Percentiles rank a stretch among this genome's conserved stretches.
phyloP scores from a whole-genome alignment of 306 rosid genomes.

The Hippophae tibetana region DNA sequence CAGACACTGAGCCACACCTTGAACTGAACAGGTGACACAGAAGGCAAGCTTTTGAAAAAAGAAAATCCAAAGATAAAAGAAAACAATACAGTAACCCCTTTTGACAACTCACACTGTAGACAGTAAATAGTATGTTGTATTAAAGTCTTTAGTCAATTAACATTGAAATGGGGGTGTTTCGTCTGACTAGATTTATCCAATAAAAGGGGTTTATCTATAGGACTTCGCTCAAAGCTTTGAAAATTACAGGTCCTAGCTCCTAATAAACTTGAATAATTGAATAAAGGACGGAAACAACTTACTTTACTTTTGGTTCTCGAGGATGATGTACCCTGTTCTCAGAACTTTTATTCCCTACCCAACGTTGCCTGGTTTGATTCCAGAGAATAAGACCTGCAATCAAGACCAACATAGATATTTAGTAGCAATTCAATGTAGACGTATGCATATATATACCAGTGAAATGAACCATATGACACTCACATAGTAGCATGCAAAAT shows the following conservation, averaged over 20 bases:
- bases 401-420: slow-evolving; percentile 9
- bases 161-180: background rate
- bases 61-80: no score
- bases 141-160: background rate
- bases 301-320: slow-evolving; percentile 82
- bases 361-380: slow-evolving; percentile 80
- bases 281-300: slow-evolving; percentile 8
- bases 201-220: background rate
- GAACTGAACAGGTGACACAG: no score
- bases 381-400: slow-evolving; percentile 80
- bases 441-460: background rate
- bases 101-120: background rate
- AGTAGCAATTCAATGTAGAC: background rate
- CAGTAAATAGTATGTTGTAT: background rate
- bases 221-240: background rate
- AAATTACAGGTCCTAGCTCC: background rate
- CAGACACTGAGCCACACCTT: no score
- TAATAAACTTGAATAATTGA: background rate
- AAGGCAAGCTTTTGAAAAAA: no score
- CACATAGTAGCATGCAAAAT: slow-evolving; percentile 1
- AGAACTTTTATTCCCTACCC: slow-evolving; percentile 62
- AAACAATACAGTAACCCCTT: no score
- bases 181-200: background rate
- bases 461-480: background rate
- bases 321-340: slow-evolving; percentile 37